Conservation (phyloP, 2,329 filamentous ascomycete genomes). For the Dactylellina cionopaga region DNA sequence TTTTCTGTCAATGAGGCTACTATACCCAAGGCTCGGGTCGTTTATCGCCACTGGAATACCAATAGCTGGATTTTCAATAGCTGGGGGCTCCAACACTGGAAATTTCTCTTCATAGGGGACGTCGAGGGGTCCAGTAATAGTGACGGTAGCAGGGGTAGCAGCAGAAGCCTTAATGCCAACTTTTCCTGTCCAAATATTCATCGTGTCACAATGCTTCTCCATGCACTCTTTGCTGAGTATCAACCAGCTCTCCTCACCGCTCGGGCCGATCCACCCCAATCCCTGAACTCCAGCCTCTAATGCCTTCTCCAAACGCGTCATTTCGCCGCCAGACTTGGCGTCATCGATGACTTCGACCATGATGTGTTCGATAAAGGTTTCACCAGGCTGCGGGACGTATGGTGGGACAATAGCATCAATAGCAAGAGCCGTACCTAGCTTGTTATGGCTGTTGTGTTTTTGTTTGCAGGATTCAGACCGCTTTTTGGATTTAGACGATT, state of each 20-base stretch:
- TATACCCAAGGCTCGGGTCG: background rate
- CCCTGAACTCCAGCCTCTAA: conserved; percentile 23
- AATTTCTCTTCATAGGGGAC: background rate
- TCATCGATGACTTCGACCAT: conserved; percentile 34
- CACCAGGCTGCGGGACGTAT: conserved; percentile 36
- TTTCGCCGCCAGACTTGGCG: conserved; percentile 42
- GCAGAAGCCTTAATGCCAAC: no score
- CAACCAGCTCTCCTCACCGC: conserved; percentile 37
- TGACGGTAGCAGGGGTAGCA: no score
- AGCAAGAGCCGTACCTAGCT: background rate
- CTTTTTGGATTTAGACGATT: background rate
- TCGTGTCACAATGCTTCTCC: conserved; percentile 8
- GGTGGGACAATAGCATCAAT: conserved; percentile 18
- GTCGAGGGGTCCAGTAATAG: background rate
- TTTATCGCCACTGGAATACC: conserved; percentile 25
- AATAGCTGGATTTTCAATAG: conserved; percentile 25
- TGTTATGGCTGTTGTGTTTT: conserved; percentile 3
- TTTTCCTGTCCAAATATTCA: conserved; percentile 26
- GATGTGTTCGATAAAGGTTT: conserved; percentile 46
- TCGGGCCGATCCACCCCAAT: conserved; percentile 9
- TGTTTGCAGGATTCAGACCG: conserved; percentile 3
- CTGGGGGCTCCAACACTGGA: background rate
- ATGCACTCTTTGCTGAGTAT: conserved; percentile 15
- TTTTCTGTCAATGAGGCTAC: background rate
- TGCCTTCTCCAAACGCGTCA: conserved; percentile 7